Evolutionary conservation across 208 protist genomes (phyloP).

Genomic region (Lotmaria passim): DNA sequence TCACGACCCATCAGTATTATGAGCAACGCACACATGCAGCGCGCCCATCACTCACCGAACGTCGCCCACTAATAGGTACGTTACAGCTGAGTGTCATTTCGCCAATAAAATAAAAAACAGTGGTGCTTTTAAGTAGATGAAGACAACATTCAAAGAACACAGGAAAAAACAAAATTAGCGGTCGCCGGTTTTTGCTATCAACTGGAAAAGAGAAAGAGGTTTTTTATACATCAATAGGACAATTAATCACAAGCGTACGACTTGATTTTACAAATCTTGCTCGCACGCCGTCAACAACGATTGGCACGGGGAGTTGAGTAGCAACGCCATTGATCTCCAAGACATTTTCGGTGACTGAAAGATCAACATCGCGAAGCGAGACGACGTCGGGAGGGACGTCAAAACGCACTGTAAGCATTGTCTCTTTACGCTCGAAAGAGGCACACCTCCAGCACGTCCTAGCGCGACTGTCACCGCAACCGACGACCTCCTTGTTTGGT

Average conservation of each 20-base stretch:
- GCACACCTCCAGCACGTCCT: constrained; percentile 26
- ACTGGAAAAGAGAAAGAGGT: not conserved
- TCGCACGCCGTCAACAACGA: constrained; percentile 48
- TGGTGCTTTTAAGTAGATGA: too few species aligned
- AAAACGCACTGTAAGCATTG: constrained; percentile 43
- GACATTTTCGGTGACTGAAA: constrained; percentile 41
- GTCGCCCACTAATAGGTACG: too few species aligned
- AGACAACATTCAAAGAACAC: not conserved
- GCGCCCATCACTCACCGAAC: too few species aligned
- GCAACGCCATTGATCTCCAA: constrained; percentile 59
- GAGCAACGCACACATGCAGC: not conserved
- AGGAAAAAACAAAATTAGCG: too few species aligned
- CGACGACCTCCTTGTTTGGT: not conserved
- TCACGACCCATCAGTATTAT: too few species aligned
- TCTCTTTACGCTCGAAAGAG: constrained; percentile 20
- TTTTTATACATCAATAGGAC: constrained; percentile 27
- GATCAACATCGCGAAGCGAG: constrained; percentile 64
- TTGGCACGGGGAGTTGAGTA: constrained; percentile 39
- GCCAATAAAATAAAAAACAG: too few species aligned
- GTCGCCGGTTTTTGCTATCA: too few species aligned
- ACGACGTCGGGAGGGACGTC: constrained; percentile 33
- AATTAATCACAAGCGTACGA: constrained; percentile 56
- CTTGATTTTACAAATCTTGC: constrained; percentile 48
- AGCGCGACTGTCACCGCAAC: too few species aligned
- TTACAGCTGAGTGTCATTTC: too few species aligned